These are phyloP conservation scores for Stropharia rugosoannulata DNA, from an alignment of 768 basidiomycete species.

Conservation along the genomic window DNA sequence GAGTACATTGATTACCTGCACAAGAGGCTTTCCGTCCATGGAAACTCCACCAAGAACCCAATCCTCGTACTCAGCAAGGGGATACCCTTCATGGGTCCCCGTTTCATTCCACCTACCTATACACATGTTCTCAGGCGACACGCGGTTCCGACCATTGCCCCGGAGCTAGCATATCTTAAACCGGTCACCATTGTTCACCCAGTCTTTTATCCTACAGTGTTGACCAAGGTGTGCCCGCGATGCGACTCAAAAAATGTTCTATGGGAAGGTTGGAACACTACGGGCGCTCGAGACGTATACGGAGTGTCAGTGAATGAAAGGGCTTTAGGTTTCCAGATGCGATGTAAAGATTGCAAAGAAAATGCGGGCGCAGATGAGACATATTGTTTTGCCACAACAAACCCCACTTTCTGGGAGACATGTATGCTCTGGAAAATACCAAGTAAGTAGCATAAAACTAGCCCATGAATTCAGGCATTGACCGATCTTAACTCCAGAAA, in stretches of 20 bases:
- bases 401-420: constrained; percentile 1
- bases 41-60: background rate
- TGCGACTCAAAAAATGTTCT: background rate
- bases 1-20: constrained; percentile 8
- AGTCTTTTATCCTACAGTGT: background rate
- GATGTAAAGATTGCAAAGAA: constrained; percentile 2
- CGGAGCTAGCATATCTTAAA: background rate
- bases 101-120: constrained; percentile 6
- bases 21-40: background rate
- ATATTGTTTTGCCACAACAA: constrained; percentile 7
- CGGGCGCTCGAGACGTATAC: background rate
- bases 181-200: constrained; percentile 8
- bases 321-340: constrained; percentile 7
- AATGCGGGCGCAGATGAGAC: no score
- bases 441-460: no score
- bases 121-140: background rate
- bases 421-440: constrained; percentile 9
- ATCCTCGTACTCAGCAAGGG: background rate
- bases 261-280: constrained; percentile 4
- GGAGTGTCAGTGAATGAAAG: constrained; percentile 1
- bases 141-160: background rate
- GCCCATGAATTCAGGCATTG: no score
- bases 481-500: background rate
- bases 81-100: constrained; percentile 2
- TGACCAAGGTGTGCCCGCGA: background rate